Conservation (phyloP, 345 rosid genomes). For the Linum trigynum region DNA sequence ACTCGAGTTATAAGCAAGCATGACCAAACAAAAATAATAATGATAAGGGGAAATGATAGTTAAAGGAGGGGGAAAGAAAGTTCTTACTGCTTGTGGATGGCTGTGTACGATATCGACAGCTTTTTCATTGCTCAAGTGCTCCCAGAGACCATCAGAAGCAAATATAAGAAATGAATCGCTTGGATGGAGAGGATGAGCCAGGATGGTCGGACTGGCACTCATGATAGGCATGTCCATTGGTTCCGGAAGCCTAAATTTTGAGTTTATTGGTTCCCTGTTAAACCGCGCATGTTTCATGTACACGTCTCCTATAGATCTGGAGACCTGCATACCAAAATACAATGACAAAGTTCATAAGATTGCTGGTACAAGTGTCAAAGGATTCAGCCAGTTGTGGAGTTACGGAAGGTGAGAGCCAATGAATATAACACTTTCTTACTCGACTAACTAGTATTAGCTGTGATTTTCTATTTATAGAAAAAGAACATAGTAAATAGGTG, state of each 20-base stretch:
- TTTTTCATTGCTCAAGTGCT: slow-evolving; percentile 71
- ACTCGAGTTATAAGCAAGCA: not conserved
- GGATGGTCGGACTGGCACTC: slow-evolving; percentile 60
- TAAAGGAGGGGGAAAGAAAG: not conserved
- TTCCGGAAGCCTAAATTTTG: slow-evolving; percentile 69
- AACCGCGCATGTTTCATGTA: slow-evolving; percentile 66
- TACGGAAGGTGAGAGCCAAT: too few species aligned
- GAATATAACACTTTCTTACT: too few species aligned
- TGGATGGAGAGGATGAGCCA: slow-evolving; percentile 59
- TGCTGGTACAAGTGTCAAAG: not conserved
- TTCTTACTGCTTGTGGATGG: slow-evolving; percentile 66
- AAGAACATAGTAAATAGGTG: not conserved
- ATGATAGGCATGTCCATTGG: slow-evolving; percentile 67
- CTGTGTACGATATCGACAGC: slow-evolving; percentile 84
- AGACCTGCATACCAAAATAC: slow-evolving; percentile 46
- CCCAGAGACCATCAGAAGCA: slow-evolving; percentile 98
- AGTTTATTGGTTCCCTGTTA: slow-evolving; percentile 53
- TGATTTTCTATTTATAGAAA: not conserved
- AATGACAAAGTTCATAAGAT: slow-evolving; percentile 9
- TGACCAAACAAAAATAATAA: not conserved
- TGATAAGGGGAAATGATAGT: not conserved
- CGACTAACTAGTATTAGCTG: not conserved
- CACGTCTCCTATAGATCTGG: slow-evolving; percentile 76
- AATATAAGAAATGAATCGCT: slow-evolving; percentile 82
- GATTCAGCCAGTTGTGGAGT: not conserved